Conservation (phyloP, 179 eudicot species). For the Actinidia arguta region DNA sequence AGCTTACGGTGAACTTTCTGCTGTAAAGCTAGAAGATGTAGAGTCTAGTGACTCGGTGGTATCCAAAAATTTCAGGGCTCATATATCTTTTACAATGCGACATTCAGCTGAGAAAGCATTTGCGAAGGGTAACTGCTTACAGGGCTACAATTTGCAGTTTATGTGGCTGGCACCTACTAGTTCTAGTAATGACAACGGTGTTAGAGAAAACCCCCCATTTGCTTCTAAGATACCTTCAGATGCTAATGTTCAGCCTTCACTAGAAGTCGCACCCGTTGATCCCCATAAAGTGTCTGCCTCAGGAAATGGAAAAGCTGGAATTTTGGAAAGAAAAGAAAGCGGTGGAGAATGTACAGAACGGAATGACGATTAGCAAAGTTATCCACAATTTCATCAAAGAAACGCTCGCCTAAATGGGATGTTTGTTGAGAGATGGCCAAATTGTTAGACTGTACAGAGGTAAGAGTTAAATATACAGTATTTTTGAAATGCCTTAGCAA, state of each 20-base stretch:
- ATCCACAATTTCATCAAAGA: slow-evolving; percentile 32
- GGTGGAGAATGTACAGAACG: slow-evolving; percentile 34
- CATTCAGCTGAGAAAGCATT: slow-evolving; percentile 90
- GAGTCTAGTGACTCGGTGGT: slow-evolving; percentile 42
- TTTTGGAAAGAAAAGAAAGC: slow-evolving; percentile 37
- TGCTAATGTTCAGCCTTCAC: slow-evolving; percentile 36
- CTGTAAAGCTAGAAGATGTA: slow-evolving; percentile 65
- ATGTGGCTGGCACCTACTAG: slow-evolving; percentile 58
- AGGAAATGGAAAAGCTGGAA: slow-evolving; percentile 34
- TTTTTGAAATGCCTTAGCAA: not conserved
- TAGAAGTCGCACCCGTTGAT: slow-evolving; percentile 13
- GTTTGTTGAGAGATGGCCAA: slow-evolving; percentile 39
- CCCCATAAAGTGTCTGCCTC: slow-evolving; percentile 36
- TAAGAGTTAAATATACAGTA: not conserved
- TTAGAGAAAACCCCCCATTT: slow-evolving; percentile 51
- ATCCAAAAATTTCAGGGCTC: slow-evolving; percentile 55
- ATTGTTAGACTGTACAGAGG: slow-evolving; percentile 43
- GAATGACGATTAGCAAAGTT: slow-evolving; percentile 43
- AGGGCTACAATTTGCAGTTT: slow-evolving; percentile 70
- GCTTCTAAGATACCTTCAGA: slow-evolving; percentile 45
- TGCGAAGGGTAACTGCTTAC: slow-evolving; percentile 68
- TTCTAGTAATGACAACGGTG: slow-evolving; percentile 42
- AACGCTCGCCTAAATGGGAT: slow-evolving; percentile 27
- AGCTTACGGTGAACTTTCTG: slow-evolving; percentile 60
- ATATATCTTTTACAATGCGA: slow-evolving; percentile 69